These are phyloP conservation scores for Plasmodium ovale DNA, from an alignment of 169 alveolate genomes.

Conservation along the genomic window DNA sequence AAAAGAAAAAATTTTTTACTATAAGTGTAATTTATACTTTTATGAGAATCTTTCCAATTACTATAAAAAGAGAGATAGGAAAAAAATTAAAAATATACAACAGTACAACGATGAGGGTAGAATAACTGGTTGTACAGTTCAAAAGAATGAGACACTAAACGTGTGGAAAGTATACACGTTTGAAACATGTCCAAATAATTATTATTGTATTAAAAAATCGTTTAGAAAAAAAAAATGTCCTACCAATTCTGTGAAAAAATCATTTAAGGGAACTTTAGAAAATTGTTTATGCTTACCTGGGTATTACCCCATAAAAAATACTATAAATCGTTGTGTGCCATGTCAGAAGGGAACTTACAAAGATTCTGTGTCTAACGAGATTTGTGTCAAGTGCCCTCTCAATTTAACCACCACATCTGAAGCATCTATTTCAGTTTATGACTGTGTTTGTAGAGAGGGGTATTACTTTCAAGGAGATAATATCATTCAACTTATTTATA, in stretches of 20 bases:
- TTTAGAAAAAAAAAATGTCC: conserved; percentile 78
- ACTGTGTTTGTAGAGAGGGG: conserved; percentile 87
- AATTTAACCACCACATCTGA: conserved; percentile 78
- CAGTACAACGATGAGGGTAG: conserved; percentile 12
- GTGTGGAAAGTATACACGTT: conserved; percentile 52
- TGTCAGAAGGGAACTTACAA: conserved; percentile 84
- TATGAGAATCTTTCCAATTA: conserved; percentile 27
- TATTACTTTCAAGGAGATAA: conserved; percentile 66
- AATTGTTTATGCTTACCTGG: conserved; percentile 85
- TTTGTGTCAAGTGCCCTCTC: conserved; percentile 81
- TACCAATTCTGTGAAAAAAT: conserved; percentile 79
- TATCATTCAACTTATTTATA: conserved; percentile 11
- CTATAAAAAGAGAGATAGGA: conserved; percentile 10
- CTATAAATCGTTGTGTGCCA: conserved; percentile 77
- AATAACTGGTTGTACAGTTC: conserved; percentile 32
- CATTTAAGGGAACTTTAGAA: conserved; percentile 71
- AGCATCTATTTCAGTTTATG: conserved; percentile 80
- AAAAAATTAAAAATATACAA: conserved; percentile 26
- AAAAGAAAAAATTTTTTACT: background rate
- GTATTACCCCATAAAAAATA: conserved; percentile 67
- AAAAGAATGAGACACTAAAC: conserved; percentile 21
- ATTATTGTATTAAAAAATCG: conserved; percentile 75
- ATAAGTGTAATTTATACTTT: conserved; percentile 51
- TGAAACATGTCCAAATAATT: conserved; percentile 79
- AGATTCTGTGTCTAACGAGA: conserved; percentile 76